Conservation (phyloP, 805 yeast genomes). For the Metschnikowia colocasiae region DNA sequence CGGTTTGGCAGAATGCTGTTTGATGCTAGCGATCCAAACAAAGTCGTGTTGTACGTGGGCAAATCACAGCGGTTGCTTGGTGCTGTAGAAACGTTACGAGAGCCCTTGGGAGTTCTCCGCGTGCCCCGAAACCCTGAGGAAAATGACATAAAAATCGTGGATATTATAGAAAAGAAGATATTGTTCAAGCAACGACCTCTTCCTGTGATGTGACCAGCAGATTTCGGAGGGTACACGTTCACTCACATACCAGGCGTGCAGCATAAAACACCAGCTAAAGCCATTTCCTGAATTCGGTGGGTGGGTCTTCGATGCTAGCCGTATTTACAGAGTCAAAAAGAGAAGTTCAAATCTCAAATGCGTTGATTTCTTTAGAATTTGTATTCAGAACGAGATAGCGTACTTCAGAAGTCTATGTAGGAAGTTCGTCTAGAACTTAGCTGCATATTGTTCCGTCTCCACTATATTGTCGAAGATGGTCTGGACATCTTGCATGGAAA, state of each 20-base stretch:
- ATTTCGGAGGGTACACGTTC: background rate
- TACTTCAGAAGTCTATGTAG: background rate
- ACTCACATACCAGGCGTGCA: background rate
- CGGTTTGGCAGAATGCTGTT: slow-evolving; percentile 48
- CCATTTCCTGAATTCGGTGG: no score
- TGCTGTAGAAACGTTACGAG: slow-evolving; percentile 50
- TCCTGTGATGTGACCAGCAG: slow-evolving; percentile 60
- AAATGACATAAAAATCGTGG: slow-evolving; percentile 48
- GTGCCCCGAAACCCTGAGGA: slow-evolving; percentile 32
- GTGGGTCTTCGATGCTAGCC: no score
- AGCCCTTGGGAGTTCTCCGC: slow-evolving; percentile 62
- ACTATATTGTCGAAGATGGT: slow-evolving; percentile 18
- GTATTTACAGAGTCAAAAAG: no score
- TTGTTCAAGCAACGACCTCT: slow-evolving; percentile 67
- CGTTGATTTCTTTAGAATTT: no score
- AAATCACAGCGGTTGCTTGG: slow-evolving; percentile 70
- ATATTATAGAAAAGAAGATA: slow-evolving; percentile 55
- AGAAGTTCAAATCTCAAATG: no score
- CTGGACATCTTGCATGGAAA: slow-evolving; percentile 43
- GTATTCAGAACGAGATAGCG: background rate
- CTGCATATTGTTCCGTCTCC: background rate
- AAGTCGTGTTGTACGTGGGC: slow-evolving; percentile 61
- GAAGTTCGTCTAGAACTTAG: background rate
- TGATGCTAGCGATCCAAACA: slow-evolving; percentile 34
- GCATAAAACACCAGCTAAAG: background rate